Evolutionary conservation across 1,284 basidiomycete species (phyloP).

Genomic region (Puccinia polysora): DNA sequence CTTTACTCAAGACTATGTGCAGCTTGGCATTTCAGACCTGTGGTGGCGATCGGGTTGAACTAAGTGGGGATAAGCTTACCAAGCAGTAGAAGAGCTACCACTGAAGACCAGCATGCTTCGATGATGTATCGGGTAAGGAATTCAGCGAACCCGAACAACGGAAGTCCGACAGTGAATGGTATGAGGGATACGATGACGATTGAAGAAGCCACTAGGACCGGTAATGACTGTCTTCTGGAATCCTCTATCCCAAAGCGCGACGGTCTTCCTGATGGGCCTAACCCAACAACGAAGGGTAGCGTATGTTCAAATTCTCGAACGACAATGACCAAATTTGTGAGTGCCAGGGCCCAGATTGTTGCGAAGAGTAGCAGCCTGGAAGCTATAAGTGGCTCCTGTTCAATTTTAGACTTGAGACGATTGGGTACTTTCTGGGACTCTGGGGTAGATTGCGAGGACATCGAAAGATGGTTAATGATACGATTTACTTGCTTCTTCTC

Average conservation of each 20-base stretch:
- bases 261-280: conserved; percentile 6
- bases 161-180: neutral
- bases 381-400: neutral
- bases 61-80: neutral
- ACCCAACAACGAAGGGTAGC: conserved; percentile 8
- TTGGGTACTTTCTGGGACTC: neutral
- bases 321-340: conserved; percentile 3
- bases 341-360: neutral
- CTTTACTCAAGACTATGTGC: no score
- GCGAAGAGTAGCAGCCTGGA: neutral
- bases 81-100: neutral
- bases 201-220: neutral
- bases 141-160: conserved; percentile 3
- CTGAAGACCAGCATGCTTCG: neutral
- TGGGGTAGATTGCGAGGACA: neutral
- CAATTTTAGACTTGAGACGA: neutral
- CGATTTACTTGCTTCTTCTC: no score
- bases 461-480: no score
- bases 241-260: neutral
- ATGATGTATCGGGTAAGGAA: conserved; percentile 3
- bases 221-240: conserved; percentile 10
- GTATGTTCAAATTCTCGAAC: conserved; percentile 2
- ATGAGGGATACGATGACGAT: conserved; percentile 1
- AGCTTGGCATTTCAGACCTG: no score
- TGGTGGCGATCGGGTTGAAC: no score